Base-by-base conservation (phyloP, 2,329 filamentous ascomycete species). In the Fusarium sp. region DNA sequence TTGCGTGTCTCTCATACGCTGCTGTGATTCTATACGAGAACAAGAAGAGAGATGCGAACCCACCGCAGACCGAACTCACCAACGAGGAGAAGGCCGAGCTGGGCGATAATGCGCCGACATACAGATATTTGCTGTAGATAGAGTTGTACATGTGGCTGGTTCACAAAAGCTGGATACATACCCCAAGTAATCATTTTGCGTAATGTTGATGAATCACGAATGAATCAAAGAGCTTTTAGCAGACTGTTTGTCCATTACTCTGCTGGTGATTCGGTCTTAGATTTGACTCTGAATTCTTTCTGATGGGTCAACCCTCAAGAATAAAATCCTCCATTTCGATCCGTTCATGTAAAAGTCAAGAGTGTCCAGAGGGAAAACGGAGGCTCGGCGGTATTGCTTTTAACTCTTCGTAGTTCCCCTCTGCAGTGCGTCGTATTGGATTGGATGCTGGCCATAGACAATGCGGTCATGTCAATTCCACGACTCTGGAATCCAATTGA, bases 31-130 rank as follows among this genome's bases (percentile, higher is more conserved):
- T 81, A 73, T 80, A 81, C 69, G 87, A 91, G 80, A 96, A 96
- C 79, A 85, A 84, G 75, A 85, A 85, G 78, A 85, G 92, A 63
- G 86, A 89, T 23, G 87, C 81, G 53, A 80, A 79, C 77, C 83
- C 88, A 72, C 78, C 85, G 9, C 71, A 75, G 35, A 60, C 54
- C 1, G 75, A 75, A n/a, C 80, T 92, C 75, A 89, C 89, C 0
- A 88, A 91, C 77, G 87, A 89, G 50, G 89, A 92, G 79, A 91
- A 90, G 84, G 87, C 83, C 32, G 87, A 89, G 68, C 69, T 91
- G 77, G 89, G 89, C 4, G 90, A 92, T 77, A 70, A 89, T 81
- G 88, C 83, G 60, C 89, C 89, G 5, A 87, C 87, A 21, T 91
- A 91, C 78, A 83, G 89, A 70, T 91, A 91, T 79, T 76, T 88